Evolutionary conservation across 2,329 filamentous ascomycete species (phyloP).

Genomic region (Ophiostoma sp.): DNA sequence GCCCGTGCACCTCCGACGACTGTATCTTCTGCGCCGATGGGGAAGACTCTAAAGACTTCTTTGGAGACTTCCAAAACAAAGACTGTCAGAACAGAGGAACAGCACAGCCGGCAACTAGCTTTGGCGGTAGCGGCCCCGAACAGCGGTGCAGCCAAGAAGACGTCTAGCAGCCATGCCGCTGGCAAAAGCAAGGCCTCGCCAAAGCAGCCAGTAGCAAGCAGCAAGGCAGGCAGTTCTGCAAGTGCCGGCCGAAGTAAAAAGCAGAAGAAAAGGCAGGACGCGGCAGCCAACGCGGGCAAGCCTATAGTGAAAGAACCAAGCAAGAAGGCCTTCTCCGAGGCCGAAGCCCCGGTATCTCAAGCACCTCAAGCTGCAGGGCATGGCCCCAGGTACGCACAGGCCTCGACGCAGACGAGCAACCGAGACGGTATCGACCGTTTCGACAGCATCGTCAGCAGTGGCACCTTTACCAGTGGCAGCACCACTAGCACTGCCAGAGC

Average conservation of each 20-base stretch:
- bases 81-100: background rate
- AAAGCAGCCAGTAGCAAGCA: background rate
- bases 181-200: background rate
- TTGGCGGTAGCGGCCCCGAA: background rate
- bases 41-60: no score
- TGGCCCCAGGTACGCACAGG: background rate
- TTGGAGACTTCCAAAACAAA: background rate
- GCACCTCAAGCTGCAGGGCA: background rate
- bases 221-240: background rate
- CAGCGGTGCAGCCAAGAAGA: background rate
- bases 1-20: background rate
- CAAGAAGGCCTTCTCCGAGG: background rate
- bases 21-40: background rate
- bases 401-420: background rate
- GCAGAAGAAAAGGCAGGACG: background rate
- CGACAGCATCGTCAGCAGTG: background rate
- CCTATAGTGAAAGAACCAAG: background rate
- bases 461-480: background rate
- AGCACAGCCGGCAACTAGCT: background rate
- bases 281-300: background rate
- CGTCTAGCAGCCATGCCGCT: background rate
- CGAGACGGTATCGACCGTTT: background rate
- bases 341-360: background rate
- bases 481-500: conserved; percentile 23
- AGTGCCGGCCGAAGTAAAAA: background rate